Evolutionary conservation across 331 rosid species (phyloP).

Genomic region (Rosa hybrid): DNA sequence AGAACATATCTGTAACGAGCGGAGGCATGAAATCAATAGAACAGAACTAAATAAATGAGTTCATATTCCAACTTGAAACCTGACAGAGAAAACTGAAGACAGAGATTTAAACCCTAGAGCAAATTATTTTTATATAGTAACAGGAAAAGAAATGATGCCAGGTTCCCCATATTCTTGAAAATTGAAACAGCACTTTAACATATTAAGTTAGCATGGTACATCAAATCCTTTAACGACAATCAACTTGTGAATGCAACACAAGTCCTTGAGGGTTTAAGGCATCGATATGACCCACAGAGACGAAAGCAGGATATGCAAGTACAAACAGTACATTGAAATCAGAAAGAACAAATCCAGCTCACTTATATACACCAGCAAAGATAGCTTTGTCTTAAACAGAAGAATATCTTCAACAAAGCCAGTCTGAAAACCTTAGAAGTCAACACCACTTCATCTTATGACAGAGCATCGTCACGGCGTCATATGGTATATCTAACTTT

Average conservation of each 20-base stretch:
- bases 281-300: background rate
- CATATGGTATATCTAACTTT: background rate
- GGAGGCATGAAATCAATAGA: slow-evolving; percentile 8
- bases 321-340: background rate
- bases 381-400: background rate
- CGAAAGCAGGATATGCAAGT: background rate
- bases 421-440: background rate
- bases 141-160: background rate
- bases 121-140: background rate
- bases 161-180: background rate
- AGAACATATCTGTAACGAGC: background rate
- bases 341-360: background rate
- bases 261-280: background rate
- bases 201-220: background rate
- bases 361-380: background rate
- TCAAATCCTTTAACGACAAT: background rate
- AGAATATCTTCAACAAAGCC: background rate
- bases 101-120: background rate
- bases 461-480: too few relatives aligned
- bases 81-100: background rate
- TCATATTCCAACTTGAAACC: background rate
- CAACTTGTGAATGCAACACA: background rate
- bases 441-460: background rate
- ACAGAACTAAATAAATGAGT: background rate
- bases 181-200: background rate